Conservation (phyloP, 164 flowering plant species). For the Euptelea pleiosperma region DNA sequence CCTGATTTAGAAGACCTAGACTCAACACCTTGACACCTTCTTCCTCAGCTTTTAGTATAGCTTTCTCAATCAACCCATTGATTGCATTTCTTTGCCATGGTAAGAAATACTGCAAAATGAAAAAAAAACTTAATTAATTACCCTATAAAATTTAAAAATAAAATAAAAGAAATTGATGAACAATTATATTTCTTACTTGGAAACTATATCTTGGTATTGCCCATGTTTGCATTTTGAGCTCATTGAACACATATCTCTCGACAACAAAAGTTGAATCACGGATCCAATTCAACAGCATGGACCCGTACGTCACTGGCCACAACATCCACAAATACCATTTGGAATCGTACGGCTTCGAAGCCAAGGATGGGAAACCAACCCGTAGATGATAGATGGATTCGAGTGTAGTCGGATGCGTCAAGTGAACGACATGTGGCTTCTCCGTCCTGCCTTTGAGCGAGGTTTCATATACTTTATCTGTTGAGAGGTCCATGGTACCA, state of each 20-base stretch:
- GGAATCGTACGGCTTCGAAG: conserved; percentile 50
- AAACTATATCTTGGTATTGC: conserved; percentile 52
- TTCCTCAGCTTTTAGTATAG: conserved; percentile 58
- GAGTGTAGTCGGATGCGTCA: conserved; percentile 66
- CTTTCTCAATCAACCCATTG: conserved; percentile 57
- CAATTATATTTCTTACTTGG: conserved; percentile 38
- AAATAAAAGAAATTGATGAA: background rate
- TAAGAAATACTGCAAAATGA: conserved; percentile 35
- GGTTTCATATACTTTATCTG: conserved; percentile 42
- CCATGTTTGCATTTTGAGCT: conserved; percentile 65
- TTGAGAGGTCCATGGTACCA: conserved; percentile 52
- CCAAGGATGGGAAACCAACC: conserved; percentile 55
- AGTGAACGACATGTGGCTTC: conserved; percentile 51
- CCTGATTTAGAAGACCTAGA: conserved; percentile 76
- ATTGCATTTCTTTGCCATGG: conserved; percentile 44
- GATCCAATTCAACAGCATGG: conserved; percentile 42
- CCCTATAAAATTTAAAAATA: background rate
- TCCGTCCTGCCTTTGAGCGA: conserved; percentile 40
- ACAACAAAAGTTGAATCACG: conserved; percentile 43
- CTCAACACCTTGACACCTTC: conserved; percentile 58
- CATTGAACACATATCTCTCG: conserved; percentile 48
- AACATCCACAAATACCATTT: conserved; percentile 63
- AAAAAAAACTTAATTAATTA: background rate
- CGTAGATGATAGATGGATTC: conserved; percentile 66
- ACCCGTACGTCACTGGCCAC: conserved; percentile 56